Evolutionary conservation across 176 grass and related monocot species (phyloP).

Genomic region (Eragrostis curvula): DNA sequence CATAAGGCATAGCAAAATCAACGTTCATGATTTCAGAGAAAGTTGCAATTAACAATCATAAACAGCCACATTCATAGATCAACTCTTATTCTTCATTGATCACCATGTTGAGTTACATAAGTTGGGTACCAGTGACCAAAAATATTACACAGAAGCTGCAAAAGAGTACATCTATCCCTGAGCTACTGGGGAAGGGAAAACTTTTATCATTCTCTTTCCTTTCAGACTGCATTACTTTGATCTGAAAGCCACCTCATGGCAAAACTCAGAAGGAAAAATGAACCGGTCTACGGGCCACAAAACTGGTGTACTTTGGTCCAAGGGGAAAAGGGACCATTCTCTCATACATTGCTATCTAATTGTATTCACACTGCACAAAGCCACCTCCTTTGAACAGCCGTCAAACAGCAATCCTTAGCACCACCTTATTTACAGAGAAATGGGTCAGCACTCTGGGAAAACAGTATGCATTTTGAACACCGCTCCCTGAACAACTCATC

Average conservation of each 20-base stretch:
- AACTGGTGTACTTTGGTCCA: slow-evolving; percentile 18
- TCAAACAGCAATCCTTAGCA: background rate
- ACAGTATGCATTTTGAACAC: background rate
- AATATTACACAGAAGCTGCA: background rate
- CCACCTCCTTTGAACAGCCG: background rate
- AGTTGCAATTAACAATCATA: background rate
- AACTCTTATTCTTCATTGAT: slow-evolving; percentile 16
- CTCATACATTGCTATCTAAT: slow-evolving; percentile 29
- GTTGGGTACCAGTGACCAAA: background rate
- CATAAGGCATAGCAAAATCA: background rate
- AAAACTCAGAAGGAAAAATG: background rate
- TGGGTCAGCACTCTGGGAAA: background rate
- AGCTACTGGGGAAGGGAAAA: background rate
- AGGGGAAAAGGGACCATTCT: slow-evolving; percentile 18
- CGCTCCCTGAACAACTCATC: background rate
- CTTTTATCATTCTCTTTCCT: slow-evolving; percentile 21
- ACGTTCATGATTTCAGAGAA: background rate
- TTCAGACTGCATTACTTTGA: slow-evolving; percentile 11
- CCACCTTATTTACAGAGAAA: slow-evolving; percentile 50
- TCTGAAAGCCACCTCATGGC: background rate
- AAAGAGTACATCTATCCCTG: slow-evolving; percentile 26
- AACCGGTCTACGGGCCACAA: slow-evolving; percentile 3
- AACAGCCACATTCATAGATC: background rate
- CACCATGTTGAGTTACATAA: slow-evolving; percentile 20
- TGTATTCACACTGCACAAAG: slow-evolving; percentile 54